phyloP scores from a whole-genome alignment of 2,329 filamentous ascomycete genomes.

The Aspergillus sp. region DNA sequence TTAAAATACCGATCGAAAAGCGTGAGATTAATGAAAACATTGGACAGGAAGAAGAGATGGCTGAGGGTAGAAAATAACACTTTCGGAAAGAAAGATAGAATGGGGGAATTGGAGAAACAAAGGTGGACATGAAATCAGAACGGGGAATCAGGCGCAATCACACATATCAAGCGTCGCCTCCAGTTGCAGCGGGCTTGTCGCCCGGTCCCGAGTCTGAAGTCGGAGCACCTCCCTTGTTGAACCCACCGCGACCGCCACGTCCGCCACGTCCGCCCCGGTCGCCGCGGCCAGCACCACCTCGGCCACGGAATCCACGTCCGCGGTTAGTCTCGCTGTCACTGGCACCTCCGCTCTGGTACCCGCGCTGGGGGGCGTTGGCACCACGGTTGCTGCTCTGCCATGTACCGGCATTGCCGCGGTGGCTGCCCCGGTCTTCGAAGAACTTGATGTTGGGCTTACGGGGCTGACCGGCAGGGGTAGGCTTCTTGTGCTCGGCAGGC shows the following conservation, averaged over 20 bases:
- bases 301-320: conserved; percentile 52
- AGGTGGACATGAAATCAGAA: conserved; percentile 4
- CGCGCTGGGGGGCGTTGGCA: conserved; percentile 66
- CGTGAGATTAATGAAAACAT: conserved; percentile 19
- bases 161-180: conserved; percentile 32
- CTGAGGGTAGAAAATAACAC: conserved; percentile 8
- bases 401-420: conserved; percentile 55
- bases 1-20: conserved; percentile 27
- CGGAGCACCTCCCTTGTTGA: conserved; percentile 58
- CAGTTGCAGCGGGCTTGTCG: conserved; percentile 38
- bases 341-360: conserved; percentile 82
- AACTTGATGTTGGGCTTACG: conserved; percentile 80
- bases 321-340: conserved; percentile 69
- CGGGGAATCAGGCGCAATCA: conserved; percentile 16
- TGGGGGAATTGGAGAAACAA: conserved; percentile 11
- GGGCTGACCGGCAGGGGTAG: conserved; percentile 66
- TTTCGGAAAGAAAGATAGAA: conserved; percentile 11
- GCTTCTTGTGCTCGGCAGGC: conserved; percentile 73
- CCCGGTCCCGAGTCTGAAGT: conserved; percentile 34
- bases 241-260: conserved; percentile 61
- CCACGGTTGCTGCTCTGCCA: conserved; percentile 62
- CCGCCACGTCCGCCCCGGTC: conserved; percentile 50
- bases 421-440: conserved; percentile 69
- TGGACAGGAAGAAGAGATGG: conserved; percentile 19
- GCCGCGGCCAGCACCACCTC: conserved; percentile 58